phyloP scores from a whole-genome alignment of 176 grass and related monocot genomes.

The Dactylis glomerata region DNA sequence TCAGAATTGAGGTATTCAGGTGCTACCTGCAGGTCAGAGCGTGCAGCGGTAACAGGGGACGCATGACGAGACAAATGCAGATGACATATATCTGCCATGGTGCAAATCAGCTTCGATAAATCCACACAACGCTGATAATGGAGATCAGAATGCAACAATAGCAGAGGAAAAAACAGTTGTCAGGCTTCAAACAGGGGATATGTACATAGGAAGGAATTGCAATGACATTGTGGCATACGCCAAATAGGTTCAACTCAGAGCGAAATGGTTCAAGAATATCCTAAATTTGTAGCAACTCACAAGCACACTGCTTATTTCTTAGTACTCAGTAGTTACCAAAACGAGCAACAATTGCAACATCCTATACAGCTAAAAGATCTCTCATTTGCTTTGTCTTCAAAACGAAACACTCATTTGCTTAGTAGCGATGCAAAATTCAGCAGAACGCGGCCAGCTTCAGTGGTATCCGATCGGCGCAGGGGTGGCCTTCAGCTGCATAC shows the following conservation, averaged over 20 bases:
- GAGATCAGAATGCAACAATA: neutral
- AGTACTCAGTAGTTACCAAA: conserved; percentile 1
- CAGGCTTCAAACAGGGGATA: neutral
- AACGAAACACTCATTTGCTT: conserved; percentile 25
- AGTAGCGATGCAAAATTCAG: conserved; percentile 26
- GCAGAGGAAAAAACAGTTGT: neutral
- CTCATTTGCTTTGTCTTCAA: neutral
- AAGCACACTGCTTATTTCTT: conserved; percentile 30
- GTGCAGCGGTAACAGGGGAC: too few relatives aligned
- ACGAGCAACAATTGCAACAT: neutral
- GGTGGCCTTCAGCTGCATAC: conserved; percentile 58
- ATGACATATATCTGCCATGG: too few relatives aligned
- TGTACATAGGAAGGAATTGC: conserved; percentile 10
- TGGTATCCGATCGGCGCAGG: conserved; percentile 69
- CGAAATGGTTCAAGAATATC: conserved; percentile 13
- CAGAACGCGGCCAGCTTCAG: conserved; percentile 14
- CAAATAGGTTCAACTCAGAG: neutral
- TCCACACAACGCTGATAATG: too few relatives aligned
- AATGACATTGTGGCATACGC: neutral
- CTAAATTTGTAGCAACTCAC: conserved; percentile 16
- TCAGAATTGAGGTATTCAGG: too few relatives aligned
- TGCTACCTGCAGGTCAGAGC: too few relatives aligned
- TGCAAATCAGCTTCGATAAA: too few relatives aligned
- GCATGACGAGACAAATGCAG: too few relatives aligned
- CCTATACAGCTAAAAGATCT: conserved; percentile 11